A percentile compares a stretch with the other conserved stretches of the same genome.
These are phyloP conservation scores for Avena insularis DNA, from an alignment of 176 grass and related monocot species.

Conservation along the genomic window DNA sequence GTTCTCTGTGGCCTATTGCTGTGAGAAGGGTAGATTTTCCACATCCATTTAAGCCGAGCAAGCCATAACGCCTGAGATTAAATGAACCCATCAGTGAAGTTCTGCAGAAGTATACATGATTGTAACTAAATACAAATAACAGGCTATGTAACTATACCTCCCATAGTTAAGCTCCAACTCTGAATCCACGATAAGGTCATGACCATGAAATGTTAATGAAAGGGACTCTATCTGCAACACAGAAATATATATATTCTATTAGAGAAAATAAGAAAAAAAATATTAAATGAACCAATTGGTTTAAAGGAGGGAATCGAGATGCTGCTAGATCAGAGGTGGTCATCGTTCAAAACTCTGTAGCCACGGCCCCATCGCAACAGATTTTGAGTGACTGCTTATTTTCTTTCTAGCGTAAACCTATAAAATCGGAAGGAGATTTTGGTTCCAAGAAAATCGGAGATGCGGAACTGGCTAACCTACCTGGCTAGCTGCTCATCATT, in stretches of 20 bases:
- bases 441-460: background rate
- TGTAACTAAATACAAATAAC: constrained; percentile 12
- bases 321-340: background rate
- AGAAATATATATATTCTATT: background rate
- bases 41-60: constrained; percentile 96
- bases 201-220: constrained; percentile 93
- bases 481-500: background rate
- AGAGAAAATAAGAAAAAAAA: background rate
- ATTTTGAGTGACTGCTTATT: background rate
- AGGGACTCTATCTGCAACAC: constrained; percentile 91
- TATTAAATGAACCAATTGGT: background rate
- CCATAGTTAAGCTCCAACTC: constrained; percentile 96
- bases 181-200: constrained; percentile 98
- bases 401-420: background rate
- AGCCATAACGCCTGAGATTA: constrained; percentile 81
- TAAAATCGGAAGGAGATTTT: background rate
- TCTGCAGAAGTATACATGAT: background rate
- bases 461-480: background rate
- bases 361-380: background rate
- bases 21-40: constrained; percentile 96
- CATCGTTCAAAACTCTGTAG: background rate
- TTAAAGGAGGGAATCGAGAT: background rate
- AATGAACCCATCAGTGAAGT: constrained; percentile 21
- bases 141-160: constrained; percentile 51
- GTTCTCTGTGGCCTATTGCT: constrained; percentile 81